These are phyloP conservation scores for Wickerhamiella hasegawae DNA, from an alignment of 805 yeast genomes.

Conservation along the genomic window DNA sequence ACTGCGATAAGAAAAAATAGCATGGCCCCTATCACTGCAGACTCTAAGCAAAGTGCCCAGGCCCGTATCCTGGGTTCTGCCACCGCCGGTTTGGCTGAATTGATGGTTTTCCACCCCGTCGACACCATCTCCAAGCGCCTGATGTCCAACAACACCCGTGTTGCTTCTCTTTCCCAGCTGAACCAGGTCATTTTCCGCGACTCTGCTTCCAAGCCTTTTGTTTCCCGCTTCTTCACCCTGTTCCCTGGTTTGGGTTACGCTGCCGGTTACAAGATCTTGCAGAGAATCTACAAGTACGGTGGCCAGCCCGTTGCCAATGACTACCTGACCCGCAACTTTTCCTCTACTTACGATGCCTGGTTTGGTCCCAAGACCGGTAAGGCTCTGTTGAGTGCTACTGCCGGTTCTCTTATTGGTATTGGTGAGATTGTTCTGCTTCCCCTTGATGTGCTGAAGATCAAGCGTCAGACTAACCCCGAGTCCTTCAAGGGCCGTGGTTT, in stretches of 20 bases:
- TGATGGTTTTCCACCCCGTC: slow-evolving; percentile 92
- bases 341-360: slow-evolving; percentile 46
- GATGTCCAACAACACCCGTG: slow-evolving; percentile 73
- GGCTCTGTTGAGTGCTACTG: slow-evolving; percentile 92
- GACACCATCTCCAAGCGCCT: slow-evolving; percentile 95
- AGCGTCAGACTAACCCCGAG: slow-evolving; percentile 99
- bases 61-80: slow-evolving; percentile 97
- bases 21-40: slow-evolving; percentile 19
- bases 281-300: slow-evolving; percentile 96
- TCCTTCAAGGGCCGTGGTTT: slow-evolving; percentile 98
- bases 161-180: slow-evolving; percentile 47
- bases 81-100: slow-evolving; percentile 91
- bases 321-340: slow-evolving; percentile 62
- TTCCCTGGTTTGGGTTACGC: slow-evolving; percentile 99
- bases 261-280: slow-evolving; percentile 88
- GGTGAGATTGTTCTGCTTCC: slow-evolving; percentile 95
- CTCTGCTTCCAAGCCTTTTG: slow-evolving; percentile 54
- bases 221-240: slow-evolving; percentile 58
- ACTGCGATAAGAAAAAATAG: too few species aligned
- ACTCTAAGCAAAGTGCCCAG: slow-evolving; percentile 71
- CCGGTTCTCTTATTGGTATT: slow-evolving; percentile 93
- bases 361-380: slow-evolving; percentile 94
- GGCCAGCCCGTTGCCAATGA: slow-evolving; percentile 99
- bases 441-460: slow-evolving; percentile 88
- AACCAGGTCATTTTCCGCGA: slow-evolving; percentile 79